Percentiles rank a stretch among this genome's conserved stretches.
phyloP scores from a whole-genome alignment of 805 yeast species.

The Candida boleticola region DNA sequence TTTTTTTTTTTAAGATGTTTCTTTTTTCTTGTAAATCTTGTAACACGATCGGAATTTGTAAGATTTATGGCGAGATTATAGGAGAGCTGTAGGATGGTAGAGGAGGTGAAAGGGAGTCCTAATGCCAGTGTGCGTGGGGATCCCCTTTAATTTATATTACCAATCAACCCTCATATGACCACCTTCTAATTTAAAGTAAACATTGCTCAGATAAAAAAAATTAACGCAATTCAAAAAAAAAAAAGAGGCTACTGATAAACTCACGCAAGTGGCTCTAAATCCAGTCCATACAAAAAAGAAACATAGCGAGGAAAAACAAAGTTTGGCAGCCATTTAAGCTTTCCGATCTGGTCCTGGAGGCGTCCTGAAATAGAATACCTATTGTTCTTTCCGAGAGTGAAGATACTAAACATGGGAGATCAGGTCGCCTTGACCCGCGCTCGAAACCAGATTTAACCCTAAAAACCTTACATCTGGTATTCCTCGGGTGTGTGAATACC shows the following conservation, averaged over 20 bases:
- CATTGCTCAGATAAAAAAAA: neutral
- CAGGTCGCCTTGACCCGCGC: neutral
- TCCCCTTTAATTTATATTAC: too few species aligned
- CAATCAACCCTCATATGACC: too few species aligned
- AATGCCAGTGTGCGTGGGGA: too few species aligned
- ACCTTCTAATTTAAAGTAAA: too few species aligned
- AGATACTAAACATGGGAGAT: too few species aligned
- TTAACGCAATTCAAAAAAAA: neutral
- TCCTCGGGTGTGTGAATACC: neutral
- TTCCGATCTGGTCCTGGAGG: constrained; percentile 2
- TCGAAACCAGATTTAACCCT: neutral
- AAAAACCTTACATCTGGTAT: neutral
- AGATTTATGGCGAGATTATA: neutral
- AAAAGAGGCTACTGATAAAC: neutral
- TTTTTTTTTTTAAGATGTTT: too few species aligned
- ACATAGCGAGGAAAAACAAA: neutral
- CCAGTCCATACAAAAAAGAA: neutral
- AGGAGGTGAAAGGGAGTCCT: neutral
- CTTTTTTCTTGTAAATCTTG: neutral
- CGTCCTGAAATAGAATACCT: neutral
- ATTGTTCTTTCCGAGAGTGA: neutral
- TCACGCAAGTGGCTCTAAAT: neutral
- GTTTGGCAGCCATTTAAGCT: neutral
- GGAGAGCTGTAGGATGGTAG: neutral
- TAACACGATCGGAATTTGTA: neutral